phyloP scores from a whole-genome alignment of 306 rosid species.

The Gillenia trifoliata region DNA sequence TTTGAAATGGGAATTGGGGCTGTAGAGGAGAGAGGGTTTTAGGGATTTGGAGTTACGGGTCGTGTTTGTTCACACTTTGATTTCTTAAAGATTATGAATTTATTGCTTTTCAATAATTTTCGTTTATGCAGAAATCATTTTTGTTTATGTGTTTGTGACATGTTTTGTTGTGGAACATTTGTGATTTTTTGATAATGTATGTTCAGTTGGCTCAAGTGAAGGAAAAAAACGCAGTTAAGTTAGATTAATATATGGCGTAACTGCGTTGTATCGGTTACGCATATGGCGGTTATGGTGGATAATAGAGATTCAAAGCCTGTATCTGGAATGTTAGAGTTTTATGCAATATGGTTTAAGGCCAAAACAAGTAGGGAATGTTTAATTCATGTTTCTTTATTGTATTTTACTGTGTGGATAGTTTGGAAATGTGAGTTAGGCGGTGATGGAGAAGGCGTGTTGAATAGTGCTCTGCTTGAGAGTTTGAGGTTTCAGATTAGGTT shows the following conservation, averaged over 20 bases:
- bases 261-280: background rate
- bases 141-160: background rate
- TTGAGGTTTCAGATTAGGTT: background rate
- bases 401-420: background rate
- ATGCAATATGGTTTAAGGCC: background rate
- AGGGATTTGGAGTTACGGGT: background rate
- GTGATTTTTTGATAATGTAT: background rate
- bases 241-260: background rate
- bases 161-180: background rate
- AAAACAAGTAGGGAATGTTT: background rate
- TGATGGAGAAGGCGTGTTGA: background rate
- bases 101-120: background rate
- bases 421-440: background rate
- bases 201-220: background rate
- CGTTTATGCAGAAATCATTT: too few relatives aligned
- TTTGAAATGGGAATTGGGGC: slow-evolving; percentile 6
- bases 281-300: background rate
- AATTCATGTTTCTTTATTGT: background rate
- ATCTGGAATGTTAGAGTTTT: background rate
- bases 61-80: background rate
- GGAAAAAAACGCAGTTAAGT: background rate
- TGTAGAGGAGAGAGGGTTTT: background rate
- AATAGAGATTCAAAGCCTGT: background rate
- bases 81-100: background rate
- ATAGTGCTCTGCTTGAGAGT: background rate